Evolutionary conservation across 371 early-diverging fungal genomes (phyloP).

Genomic region (Mucor piriformis): DNA sequence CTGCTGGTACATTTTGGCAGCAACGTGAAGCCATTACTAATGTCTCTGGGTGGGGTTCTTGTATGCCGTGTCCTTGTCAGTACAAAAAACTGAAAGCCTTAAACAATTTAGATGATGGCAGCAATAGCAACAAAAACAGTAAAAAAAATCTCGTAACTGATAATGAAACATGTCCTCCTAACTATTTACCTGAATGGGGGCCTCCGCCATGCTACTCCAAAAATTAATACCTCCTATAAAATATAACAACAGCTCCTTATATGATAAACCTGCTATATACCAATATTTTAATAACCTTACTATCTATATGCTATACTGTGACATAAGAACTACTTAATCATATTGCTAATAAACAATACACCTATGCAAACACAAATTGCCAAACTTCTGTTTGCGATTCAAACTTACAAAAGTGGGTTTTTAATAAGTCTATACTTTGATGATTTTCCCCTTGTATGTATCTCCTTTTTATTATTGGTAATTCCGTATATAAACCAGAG

Average conservation of each 20-base stretch:
- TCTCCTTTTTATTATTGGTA: no score
- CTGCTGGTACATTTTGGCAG: constrained; percentile 32
- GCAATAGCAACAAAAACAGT: constrained; percentile 7
- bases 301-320: no score
- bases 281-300: background rate
- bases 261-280: background rate
- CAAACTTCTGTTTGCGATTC: no score
- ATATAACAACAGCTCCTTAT: background rate
- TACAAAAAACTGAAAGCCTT: constrained; percentile 13
- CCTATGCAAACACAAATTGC: no score
- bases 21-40: constrained; percentile 42
- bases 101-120: background rate
- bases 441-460: no score
- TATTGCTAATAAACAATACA: no score
- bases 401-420: no score
- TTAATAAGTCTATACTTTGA: no score
- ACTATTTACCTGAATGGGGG: constrained; percentile 27
- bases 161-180: background rate
- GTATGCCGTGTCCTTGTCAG: constrained; percentile 39
- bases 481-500: background rate
- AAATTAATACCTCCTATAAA: constrained; percentile 4
- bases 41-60: constrained; percentile 35
- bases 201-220: constrained; percentile 30
- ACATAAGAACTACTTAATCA: no score
- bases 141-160: background rate